A percentile compares a stretch with the other conserved stretches of the same genome.
phyloP scores from a whole-genome alignment of 225 moss, liverwort and hornwort species.

The Pleurozium schreberi region DNA sequence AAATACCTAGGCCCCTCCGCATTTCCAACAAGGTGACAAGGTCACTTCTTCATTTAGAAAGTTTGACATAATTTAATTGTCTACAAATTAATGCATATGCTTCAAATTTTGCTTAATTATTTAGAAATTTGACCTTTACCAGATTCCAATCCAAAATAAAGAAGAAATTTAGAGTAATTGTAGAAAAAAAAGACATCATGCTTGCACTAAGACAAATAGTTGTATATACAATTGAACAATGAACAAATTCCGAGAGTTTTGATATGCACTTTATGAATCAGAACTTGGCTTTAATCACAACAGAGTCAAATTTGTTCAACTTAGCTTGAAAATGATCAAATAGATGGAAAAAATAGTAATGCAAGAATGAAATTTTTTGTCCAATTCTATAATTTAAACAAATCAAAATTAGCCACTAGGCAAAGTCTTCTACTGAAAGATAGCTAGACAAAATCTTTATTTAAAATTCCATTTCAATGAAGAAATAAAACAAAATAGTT shows the following conservation, averaged over 20 bases:
- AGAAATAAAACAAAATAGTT: background rate
- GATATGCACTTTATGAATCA: fast-evolving
- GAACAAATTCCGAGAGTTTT: background rate
- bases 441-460: fast-evolving
- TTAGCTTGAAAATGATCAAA: background rate
- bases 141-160: background rate
- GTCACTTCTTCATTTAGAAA: background rate
- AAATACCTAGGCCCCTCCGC: background rate
- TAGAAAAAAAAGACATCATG: background rate
- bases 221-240: background rate
- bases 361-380: background rate
- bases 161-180: background rate
- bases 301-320: background rate
- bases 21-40: background rate
- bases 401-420: background rate
- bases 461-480: background rate
- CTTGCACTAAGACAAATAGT: background rate
- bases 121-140: background rate
- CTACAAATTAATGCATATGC: background rate
- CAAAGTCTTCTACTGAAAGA: too few relatives aligned
- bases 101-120: background rate
- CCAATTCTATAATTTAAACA: background rate
- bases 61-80: background rate
- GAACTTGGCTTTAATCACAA: background rate
- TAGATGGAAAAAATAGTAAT: background rate